Percentiles rank a stretch among this genome's conserved stretches.
Evolutionary conservation across 805 yeast genomes (phyloP).

Genomic region (Saturnispora mendoncae): DNA sequence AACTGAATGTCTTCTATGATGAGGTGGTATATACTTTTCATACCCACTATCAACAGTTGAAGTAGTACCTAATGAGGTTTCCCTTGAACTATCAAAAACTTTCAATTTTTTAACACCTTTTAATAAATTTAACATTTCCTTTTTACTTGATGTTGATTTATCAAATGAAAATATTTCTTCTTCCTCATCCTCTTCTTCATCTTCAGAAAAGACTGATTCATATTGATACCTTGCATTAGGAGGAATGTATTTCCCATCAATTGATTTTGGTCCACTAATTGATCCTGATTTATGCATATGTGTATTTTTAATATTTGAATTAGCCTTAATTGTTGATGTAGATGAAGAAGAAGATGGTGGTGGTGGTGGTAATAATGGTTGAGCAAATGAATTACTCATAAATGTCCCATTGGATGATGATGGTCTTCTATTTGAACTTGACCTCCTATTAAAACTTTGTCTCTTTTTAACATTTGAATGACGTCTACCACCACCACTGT

Average conservation of each 20-base stretch:
- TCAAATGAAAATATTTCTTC: constrained; percentile 33
- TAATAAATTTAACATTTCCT: neutral
- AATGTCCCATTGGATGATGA: constrained; percentile 2
- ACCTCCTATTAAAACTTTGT: constrained; percentile 11
- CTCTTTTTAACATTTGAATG: constrained; percentile 10
- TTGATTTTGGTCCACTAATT: constrained; percentile 8
- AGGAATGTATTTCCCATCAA: constrained; percentile 54
- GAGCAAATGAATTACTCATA: no score
- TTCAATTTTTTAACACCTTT: constrained; percentile 4
- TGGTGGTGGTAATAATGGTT: no score
- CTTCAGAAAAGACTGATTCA: constrained; percentile 11
- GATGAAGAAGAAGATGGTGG: no score
- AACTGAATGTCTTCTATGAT: constrained; percentile 33
- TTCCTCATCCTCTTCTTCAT: constrained; percentile 3
- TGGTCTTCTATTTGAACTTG: constrained; percentile 4
- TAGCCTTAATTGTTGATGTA: neutral
- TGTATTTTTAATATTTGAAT: no score
- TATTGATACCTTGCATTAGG: constrained; percentile 52
- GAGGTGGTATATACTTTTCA: constrained; percentile 43
- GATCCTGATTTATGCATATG: constrained; percentile 3
- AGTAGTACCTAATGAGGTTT: constrained; percentile 22
- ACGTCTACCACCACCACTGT: constrained; percentile 12
- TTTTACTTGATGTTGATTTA: constrained; percentile 4
- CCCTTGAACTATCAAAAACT: constrained; percentile 19
- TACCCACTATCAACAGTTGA: constrained; percentile 19